Base-by-base conservation (phyloP, 306 rosid genomes). In the Cicer cuneatum region DNA sequence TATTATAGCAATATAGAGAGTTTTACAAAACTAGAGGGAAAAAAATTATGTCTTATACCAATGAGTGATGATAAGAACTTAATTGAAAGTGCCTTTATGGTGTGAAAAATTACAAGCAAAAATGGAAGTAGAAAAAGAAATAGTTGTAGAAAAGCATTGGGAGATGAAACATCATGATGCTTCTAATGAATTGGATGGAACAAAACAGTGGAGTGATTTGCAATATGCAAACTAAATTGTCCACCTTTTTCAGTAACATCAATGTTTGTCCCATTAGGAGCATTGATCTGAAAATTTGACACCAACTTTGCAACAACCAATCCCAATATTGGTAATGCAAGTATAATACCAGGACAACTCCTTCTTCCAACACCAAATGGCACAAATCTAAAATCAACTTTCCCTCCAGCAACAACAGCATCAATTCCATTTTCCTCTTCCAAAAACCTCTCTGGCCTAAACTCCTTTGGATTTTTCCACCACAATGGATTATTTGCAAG, bases 351-450 rank as follows among this genome's bases (percentile, higher is more conserved):
- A 3, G 98, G 98, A 53, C 93, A 92, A 54, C 97, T 92, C 82
- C 97, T 88, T 66, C 97, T 92, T 0, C 97, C 96, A 21, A 89
- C 82, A 0, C 96, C 98, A 71, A 92, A 92, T 35, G 98, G 98
- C 42, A 92, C 78, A 74, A 42, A 90, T 2, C 96, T 85, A 15
- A 73, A 92, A 77, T 92, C 96, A 12, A 82, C 93, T 49, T 88
- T 92, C 43, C 96, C 96, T 7, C 88, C 93, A 0, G 83, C 98
- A 65, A 80, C 85, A 58, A 81, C 85, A 0, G 91, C 93, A 16
- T 90, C 90, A 0, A 82, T 87, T 14, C 75, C 75, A 46, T 53
- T 6, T 12, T 92, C 98, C 85, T 92, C 98, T 39, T 88, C 80
- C 71, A 90, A 58, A 84, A 90, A 92, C 80, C 98, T 83, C 70